Evolutionary conservation across 2,329 filamentous ascomycete genomes (phyloP).

Genomic region (Bipolaris oryzae): DNA sequence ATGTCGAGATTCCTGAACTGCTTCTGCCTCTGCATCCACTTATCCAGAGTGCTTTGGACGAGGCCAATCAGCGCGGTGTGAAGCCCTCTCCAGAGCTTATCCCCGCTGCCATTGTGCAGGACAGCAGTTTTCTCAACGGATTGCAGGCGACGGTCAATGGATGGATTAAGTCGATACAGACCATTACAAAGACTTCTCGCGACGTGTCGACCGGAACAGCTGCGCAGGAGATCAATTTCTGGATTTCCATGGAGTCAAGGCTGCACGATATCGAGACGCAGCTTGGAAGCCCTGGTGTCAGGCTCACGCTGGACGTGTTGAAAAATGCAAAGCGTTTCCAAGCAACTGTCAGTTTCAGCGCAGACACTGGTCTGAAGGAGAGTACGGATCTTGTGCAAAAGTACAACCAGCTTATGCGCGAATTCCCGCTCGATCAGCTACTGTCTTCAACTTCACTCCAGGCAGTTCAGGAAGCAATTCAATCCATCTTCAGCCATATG

Average conservation of each 20-base stretch:
- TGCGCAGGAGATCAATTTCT: constrained; percentile 98
- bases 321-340: constrained; percentile 98
- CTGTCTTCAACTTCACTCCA: constrained; percentile 86
- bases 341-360: constrained; percentile 93
- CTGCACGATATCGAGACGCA: constrained; percentile 91
- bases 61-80: constrained; percentile 69
- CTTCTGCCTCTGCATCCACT: constrained; percentile 86
- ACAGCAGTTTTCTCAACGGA: constrained; percentile 91
- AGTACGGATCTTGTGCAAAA: constrained; percentile 96
- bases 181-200: constrained; percentile 90
- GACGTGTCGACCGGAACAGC: constrained; percentile 81
- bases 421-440: constrained; percentile 94
- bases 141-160: constrained; percentile 92
- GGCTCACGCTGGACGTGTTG: constrained; percentile 89
- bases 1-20: constrained; percentile 95
- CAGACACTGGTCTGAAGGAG: constrained; percentile 95
- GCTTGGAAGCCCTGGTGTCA: constrained; percentile 84
- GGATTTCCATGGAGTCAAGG: constrained; percentile 94
- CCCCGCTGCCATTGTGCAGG: constrained; percentile 74
- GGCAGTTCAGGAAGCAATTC: constrained; percentile 87
- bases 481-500: constrained; percentile 88
- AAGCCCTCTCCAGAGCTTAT: constrained; percentile 81
- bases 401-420: constrained; percentile 98
- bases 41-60: constrained; percentile 82
- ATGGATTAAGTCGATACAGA: constrained; percentile 99